Base-by-base conservation (phyloP, 2,329 filamentous ascomycete genomes). In the Pseudohalonectria lignicola region DNA sequence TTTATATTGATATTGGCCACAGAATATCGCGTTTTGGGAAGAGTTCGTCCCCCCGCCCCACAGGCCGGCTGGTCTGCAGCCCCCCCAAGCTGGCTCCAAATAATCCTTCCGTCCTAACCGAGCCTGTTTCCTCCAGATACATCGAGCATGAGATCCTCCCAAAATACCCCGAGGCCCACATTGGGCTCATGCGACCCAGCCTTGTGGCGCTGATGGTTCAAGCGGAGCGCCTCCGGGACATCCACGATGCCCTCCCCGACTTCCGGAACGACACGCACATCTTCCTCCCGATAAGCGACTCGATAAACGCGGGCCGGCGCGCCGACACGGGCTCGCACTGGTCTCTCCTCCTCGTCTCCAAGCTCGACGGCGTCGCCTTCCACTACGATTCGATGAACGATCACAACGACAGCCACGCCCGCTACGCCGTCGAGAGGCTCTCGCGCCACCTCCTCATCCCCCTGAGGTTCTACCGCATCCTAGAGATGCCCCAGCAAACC, bases 1-100 rank as follows among this genome's bases (percentile, higher is more conserved):
- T n/a, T n/a, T n/a, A n/a, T n/a, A n/a, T 43, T 18, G 32, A 28
- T n/a, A 12, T 10, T n/a, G 15, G 17, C 8, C 18, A 19, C 49
- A 90, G 84, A 88, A 87, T 50, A 96, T 98, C 48, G 82, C 86
- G 36, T 96, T 98, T 57, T 98, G 92, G 90, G 85, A 96, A 71
- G 90, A 96, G 72, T 94, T 78, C 50, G 66, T 59, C 29, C 31
- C 41, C 33, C n/a, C n/a, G n/a, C n/a, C n/a, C n/a, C n/a, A n/a
- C n/a, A n/a, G n/a, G n/a, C n/a, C n/a, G n/a, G n/a, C n/a, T n/a
- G n/a, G n/a, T n/a, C n/a, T n/a, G 41, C 30, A 21, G 18, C 31
- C 41, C 21, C 31, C n/a, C n/a, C n/a, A n/a, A n/a, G n/a, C n/a
- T n/a, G n/a, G n/a, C n/a, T n/a, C n/a, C n/a, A n/a, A n/a, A n/a